These are phyloP conservation scores for Pythium aristosporum DNA, from an alignment of 352 stramenopile species.

Conservation along the genomic window DNA sequence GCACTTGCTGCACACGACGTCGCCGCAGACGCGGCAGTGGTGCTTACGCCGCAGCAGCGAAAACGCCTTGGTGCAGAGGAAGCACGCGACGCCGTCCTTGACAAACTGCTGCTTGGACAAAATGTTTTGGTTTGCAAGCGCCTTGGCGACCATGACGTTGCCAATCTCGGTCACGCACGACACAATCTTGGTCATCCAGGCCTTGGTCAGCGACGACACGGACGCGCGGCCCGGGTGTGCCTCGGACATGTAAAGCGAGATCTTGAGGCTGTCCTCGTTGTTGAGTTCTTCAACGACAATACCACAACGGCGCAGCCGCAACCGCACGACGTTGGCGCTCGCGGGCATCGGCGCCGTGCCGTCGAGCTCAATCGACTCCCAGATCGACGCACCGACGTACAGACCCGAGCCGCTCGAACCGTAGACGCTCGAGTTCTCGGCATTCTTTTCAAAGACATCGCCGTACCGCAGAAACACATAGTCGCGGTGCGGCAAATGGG, in stretches of 20 bases:
- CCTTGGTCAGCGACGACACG: conserved; percentile 70
- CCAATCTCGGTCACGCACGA: conserved; percentile 65
- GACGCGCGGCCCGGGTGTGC: conserved; percentile 64
- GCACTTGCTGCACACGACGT: conserved; percentile 85
- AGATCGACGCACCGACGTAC: conserved; percentile 75
- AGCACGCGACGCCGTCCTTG: conserved; percentile 75
- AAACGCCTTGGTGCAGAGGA: conserved; percentile 73
- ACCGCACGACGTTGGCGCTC: conserved; percentile 77
- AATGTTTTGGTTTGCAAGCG: conserved; percentile 57
- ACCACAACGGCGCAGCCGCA: conserved; percentile 75
- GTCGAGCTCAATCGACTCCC: conserved; percentile 84
- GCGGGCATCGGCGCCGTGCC: conserved; percentile 65
- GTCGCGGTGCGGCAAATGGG: conserved; percentile 81
- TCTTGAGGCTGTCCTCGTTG: conserved; percentile 51
- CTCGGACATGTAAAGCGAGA: conserved; percentile 77
- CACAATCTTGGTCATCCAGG: conserved; percentile 86
- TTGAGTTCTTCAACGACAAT: conserved; percentile 79
- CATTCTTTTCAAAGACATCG: conserved; percentile 75
- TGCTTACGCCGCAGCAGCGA: conserved; percentile 79
- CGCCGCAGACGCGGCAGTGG: conserved; percentile 81
- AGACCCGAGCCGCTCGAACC: conserved; percentile 60
- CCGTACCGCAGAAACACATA: conserved; percentile 86
- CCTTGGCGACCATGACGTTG: conserved; percentile 63
- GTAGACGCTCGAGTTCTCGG: conserved; percentile 57
- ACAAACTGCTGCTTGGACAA: conserved; percentile 75